Evolutionary conservation across 179 eudicot species (phyloP).

Genomic region (Silene noctiflora): DNA sequence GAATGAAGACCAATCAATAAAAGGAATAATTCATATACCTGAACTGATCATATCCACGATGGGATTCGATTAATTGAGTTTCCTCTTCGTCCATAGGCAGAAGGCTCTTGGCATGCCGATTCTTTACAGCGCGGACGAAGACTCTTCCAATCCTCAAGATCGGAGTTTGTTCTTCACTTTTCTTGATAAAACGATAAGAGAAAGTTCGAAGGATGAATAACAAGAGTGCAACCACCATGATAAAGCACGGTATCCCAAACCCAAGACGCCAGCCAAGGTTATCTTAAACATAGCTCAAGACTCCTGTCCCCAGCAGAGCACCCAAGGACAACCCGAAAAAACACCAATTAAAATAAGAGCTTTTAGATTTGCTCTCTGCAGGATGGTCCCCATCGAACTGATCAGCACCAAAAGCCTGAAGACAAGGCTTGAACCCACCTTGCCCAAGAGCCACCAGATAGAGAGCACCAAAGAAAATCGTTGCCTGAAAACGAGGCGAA

Average conservation of each 20-base stretch:
- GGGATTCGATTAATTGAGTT: no score
- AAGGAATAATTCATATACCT: conserved; percentile 24
- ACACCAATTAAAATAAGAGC: conserved; percentile 89
- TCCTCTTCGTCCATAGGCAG: not conserved
- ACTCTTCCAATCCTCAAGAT: conserved; percentile 49
- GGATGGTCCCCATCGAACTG: conserved; percentile 60
- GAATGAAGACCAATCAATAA: no score
- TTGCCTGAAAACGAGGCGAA: conserved; percentile 34
- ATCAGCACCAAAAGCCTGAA: conserved; percentile 79
- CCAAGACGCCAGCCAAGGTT: conserved; percentile 72
- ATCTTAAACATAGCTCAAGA: conserved; percentile 59
- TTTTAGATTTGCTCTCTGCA: conserved; percentile 50
- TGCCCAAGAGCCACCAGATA: conserved; percentile 47
- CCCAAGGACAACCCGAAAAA: conserved; percentile 39
- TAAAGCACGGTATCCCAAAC: conserved; percentile 69
- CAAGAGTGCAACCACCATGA: conserved; percentile 46
- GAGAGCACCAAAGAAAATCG: conserved; percentile 28
- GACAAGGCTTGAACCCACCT: conserved; percentile 72
- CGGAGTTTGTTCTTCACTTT: conserved; percentile 24
- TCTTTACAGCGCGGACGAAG: conserved; percentile 44
- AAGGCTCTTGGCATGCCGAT: conserved; percentile 33
- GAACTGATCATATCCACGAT: conserved; percentile 35
- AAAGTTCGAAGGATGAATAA: conserved; percentile 48
- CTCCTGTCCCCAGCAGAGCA: conserved; percentile 27
- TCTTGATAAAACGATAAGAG: conserved; percentile 45